Base-by-base conservation (phyloP, 441 rosid species). In the Capsella rubella region DNA sequence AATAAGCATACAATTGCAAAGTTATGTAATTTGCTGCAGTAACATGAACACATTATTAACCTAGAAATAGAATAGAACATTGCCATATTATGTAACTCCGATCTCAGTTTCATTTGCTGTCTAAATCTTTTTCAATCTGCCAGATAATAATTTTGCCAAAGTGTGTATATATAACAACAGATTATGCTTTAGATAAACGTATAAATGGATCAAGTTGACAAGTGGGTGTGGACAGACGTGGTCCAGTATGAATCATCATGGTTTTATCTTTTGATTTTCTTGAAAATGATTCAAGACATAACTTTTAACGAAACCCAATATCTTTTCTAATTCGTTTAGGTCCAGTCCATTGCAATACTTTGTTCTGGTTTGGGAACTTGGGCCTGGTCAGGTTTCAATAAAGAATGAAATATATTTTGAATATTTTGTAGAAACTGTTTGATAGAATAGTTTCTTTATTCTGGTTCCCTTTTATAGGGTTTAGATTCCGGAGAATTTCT, bases 151-250 rank as follows among this genome's bases (percentile, higher is more conserved):
- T 31, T 8, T 16, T 16, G 43, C 43, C 18, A 37, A 51, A 21
- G 25, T 21, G 29, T 53, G 51, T 53, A 37, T 52, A 8, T 21
- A 13, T 14, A 65, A 8, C 10, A 7, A 35, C 9, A 42, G n/a
- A 42, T 12, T 21, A 51, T 42, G 51, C 35, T 13, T 13, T 27
- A 39, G 3, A 2, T 31, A 15, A 13, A 52, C 60, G 47, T 39
- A 56, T 11, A 13, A 8, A 6, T 47, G 58, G 67, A 59, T 27
- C 66, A 71, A 50, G 42, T 60, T 60, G 75, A 11, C 60, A 71
- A 71, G 67, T 71, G 59, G 74, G 40, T 21, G 60, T 49, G 40
- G 51, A 28, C 16, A 71, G 60, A 60, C 74, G 60, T 71, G 67
- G 51, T 60, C 67, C 63, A 68, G 16, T 39, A 52, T 67, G 4